phyloP scores from a whole-genome alignment of 306 rosid genomes.

The Vigna angularis region DNA sequence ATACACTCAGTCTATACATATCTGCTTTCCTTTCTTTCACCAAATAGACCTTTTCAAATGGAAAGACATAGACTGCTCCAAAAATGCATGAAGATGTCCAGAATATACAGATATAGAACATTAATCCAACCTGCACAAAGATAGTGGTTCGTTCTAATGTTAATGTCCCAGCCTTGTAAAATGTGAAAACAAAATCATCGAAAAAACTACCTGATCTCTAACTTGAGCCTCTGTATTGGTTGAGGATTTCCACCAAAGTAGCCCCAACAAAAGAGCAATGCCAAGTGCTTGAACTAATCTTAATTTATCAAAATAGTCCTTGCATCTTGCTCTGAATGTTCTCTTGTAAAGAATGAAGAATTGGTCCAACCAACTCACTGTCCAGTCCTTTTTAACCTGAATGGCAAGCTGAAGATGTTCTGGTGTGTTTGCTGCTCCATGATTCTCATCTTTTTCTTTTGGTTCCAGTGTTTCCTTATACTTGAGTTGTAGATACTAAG shows the following conservation, averaged over 20 bases:
- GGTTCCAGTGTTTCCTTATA: constrained; percentile 71
- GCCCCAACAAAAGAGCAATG: constrained; percentile 83
- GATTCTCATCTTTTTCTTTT: constrained; percentile 78
- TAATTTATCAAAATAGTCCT: constrained; percentile 84
- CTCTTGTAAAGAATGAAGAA: constrained; percentile 76
- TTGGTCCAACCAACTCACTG: constrained; percentile 83
- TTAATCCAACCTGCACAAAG: constrained; percentile 76
- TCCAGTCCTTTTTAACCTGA: constrained; percentile 85
- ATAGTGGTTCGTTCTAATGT: constrained; percentile 5
- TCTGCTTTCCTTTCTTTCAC: constrained; percentile 95
- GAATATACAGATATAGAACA: constrained; percentile 92
- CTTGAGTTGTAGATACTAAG: constrained; percentile 76
- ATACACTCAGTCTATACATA: constrained; percentile 91
- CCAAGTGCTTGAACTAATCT: constrained; percentile 89
- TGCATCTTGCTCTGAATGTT: constrained; percentile 79
- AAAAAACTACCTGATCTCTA: constrained; percentile 78
- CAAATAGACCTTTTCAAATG: constrained; percentile 80
- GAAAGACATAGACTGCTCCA: constrained; percentile 93
- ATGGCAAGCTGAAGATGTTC: constrained; percentile 82
- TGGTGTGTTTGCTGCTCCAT: constrained; percentile 57
- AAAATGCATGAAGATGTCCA: constrained; percentile 97
- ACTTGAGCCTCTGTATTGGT: constrained; percentile 84
- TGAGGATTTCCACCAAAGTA: constrained; percentile 97
- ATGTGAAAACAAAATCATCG: background rate
- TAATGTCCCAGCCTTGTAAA: background rate